Percentiles rank a stretch among this genome's conserved stretches.
Conservation (phyloP, 2,329 filamentous ascomycete genomes). For the Penicillium digitatum region DNA sequence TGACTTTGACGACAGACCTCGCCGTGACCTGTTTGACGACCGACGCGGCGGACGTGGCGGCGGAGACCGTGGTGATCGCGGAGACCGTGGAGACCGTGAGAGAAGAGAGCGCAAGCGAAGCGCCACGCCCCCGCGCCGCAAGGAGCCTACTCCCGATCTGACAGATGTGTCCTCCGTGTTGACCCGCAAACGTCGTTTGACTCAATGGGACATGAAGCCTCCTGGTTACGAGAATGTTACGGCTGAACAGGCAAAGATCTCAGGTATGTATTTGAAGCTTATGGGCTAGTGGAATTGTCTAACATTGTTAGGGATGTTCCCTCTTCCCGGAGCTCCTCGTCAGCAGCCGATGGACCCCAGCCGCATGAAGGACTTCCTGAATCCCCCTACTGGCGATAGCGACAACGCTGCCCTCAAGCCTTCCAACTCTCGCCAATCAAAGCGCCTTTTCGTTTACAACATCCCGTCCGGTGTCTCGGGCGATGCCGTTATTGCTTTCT, state of each 20-base stretch:
- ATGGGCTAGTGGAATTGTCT: not conserved
- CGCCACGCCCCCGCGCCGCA: conserved; percentile 77
- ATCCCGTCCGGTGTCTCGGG: conserved; percentile 69
- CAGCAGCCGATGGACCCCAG: conserved; percentile 94
- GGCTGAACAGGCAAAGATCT: conserved; percentile 96
- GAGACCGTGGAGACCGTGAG: conserved; percentile 33
- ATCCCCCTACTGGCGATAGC: conserved; percentile 68
- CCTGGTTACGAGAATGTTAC: conserved; percentile 97
- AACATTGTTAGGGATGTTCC: conserved; percentile 72
- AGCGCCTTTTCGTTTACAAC: conserved; percentile 84
- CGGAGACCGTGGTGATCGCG: conserved; percentile 38
- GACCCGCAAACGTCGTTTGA: conserved; percentile 85
- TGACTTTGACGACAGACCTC: conserved; percentile 59
- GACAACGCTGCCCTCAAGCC: conserved; percentile 81
- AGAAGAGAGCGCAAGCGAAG: conserved; percentile 63
- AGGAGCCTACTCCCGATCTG: conserved; percentile 92
- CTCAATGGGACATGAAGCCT: conserved; percentile 99
- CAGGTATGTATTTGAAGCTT: conserved; percentile 45
- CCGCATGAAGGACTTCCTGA: conserved; percentile 93
- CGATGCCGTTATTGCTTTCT: conserved; percentile 74
- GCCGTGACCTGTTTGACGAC: conserved; percentile 61
- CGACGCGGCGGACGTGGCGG: conserved; percentile 41
- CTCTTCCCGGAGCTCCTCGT: conserved; percentile 87
- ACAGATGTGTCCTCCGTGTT: conserved; percentile 78
- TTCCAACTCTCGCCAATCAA: conserved; percentile 87